Evolutionary conservation across 1,139 yeast genomes (phyloP), one percentile per base, ranked within the genome.

Genomic region (Geotrichum histeridarum): DNA sequence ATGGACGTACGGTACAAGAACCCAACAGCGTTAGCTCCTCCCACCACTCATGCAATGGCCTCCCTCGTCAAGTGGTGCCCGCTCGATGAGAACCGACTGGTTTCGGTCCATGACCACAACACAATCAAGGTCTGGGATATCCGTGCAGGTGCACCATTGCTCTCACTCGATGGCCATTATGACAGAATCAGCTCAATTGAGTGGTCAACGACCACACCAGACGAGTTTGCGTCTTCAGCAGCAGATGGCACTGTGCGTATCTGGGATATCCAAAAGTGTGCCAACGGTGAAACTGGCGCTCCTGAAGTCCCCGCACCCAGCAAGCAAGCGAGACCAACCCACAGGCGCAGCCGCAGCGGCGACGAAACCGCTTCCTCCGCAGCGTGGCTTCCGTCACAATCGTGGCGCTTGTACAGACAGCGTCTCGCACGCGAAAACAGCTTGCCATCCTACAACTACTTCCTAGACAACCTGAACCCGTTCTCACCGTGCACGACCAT

Each of bases 101-200:
- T 91, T 1, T 80, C 90, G 1, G 81, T 84, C 6, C 86, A 82
- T 62, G 73, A 75, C 48, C 83, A 82, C 61, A 80, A 81, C 2
- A 70, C 79, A 1, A 77, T 84, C 46, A 73, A 84, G 61, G 72
- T 87, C 45, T 87, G 95, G 94, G 95, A 87, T 70, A 79, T 86
- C 47, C 75, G 95, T 58, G 73, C 74, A 43, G 78, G 76, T 15
- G 60, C 64, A 8, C 81, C 83, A 8, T 72, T 81, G 56, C 78
- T 81, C 8, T 71, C 73, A 38, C 71, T 86, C 41, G 67, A 71
- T 6, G 88, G 88, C 0, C 90, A 84, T 64, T 68, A 73, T 8
- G 83, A 80, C 57, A 65, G 68, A 36, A 74, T 86, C 14, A 79
- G 81, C 14, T 72, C 82, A 27, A 66, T 86, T 35, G 82, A 82